Conservation (phyloP, 441 rosid species). For the Adansonia grandidieri region DNA sequence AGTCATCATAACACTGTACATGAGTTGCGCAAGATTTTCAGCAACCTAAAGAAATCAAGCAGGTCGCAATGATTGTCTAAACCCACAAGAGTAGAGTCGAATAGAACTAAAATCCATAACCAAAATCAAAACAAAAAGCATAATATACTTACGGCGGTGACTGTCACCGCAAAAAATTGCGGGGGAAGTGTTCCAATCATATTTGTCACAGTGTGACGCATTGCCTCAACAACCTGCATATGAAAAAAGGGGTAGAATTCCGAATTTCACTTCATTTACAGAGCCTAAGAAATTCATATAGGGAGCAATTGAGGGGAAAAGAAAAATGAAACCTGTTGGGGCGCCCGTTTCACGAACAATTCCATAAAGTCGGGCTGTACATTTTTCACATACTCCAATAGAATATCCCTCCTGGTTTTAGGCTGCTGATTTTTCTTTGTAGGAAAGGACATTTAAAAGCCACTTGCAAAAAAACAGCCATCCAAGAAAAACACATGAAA, state of each 20-base stretch:
- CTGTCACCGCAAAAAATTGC: constrained; percentile 80
- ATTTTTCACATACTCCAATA: constrained; percentile 90
- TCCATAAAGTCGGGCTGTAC: constrained; percentile 98
- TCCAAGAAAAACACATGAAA: constrained; percentile 7
- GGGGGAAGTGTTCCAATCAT: constrained; percentile 97
- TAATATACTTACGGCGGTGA: constrained; percentile 70
- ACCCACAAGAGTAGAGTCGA: constrained; percentile 2
- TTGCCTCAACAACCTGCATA: constrained; percentile 86
- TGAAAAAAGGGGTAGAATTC: neutral
- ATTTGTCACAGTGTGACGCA: constrained; percentile 90
- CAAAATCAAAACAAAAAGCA: neutral
- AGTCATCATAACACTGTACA: constrained; percentile 97
- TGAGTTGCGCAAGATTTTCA: constrained; percentile 95
- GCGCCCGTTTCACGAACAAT: constrained; percentile 85
- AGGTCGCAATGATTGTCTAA: constrained; percentile 19
- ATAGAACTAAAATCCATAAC: constrained; percentile 3
- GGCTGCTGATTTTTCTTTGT: constrained; percentile 43
- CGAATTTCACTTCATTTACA: constrained; percentile 9
- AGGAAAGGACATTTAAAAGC: constrained; percentile 25
- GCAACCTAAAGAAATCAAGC: constrained; percentile 65
- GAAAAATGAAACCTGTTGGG: constrained; percentile 63
- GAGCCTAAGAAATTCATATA: neutral
- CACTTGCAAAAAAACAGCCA: constrained; percentile 23
- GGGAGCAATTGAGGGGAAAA: constrained; percentile 17
- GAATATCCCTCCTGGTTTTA: constrained; percentile 74